Evolutionary conservation across 768 basidiomycete genomes (phyloP).

Genomic region (Chalciporus pseudorubinellus): DNA sequence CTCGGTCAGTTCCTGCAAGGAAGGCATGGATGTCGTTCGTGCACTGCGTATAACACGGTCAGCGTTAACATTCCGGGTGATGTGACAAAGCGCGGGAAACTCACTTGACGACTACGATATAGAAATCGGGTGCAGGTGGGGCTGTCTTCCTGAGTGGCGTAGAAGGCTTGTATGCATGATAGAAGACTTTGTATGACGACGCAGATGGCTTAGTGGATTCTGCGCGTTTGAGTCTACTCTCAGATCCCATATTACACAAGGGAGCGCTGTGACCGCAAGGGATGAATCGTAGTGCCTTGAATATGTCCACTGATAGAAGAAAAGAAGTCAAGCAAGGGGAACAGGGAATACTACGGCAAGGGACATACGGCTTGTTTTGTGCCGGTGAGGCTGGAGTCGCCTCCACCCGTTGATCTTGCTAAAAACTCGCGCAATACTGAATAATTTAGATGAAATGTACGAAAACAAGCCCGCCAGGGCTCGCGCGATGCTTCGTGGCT

Average conservation of each 20-base stretch:
- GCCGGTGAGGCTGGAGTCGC: slow-evolving; percentile 51
- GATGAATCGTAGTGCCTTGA: slow-evolving; percentile 68
- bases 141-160: slow-evolving; percentile 78
- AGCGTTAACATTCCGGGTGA: background rate
- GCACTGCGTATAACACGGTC: slow-evolving; percentile 49
- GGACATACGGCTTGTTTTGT: slow-evolving; percentile 52
- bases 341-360: background rate
- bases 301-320: slow-evolving; percentile 55
- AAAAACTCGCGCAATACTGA: slow-evolving; percentile 5
- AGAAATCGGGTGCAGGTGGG: slow-evolving; percentile 81
- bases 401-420: slow-evolving; percentile 58
- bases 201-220: background rate
- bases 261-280: slow-evolving; percentile 59
- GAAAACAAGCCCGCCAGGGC: slow-evolving; percentile 14
- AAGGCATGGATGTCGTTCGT: slow-evolving; percentile 77
- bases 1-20: slow-evolving; percentile 69
- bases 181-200: slow-evolving; percentile 75
- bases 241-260: slow-evolving; percentile 32
- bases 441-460: slow-evolving; percentile 2
- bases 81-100: slow-evolving; percentile 21
- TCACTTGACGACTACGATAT: slow-evolving; percentile 83
- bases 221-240: slow-evolving; percentile 7
- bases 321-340: background rate
- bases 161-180: slow-evolving; percentile 87
- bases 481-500: background rate